A percentile compares a stretch with the other conserved stretches of the same genome.
Evolutionary conservation across 768 basidiomycete species (phyloP).

Genomic region (Lactifluus volemus): DNA sequence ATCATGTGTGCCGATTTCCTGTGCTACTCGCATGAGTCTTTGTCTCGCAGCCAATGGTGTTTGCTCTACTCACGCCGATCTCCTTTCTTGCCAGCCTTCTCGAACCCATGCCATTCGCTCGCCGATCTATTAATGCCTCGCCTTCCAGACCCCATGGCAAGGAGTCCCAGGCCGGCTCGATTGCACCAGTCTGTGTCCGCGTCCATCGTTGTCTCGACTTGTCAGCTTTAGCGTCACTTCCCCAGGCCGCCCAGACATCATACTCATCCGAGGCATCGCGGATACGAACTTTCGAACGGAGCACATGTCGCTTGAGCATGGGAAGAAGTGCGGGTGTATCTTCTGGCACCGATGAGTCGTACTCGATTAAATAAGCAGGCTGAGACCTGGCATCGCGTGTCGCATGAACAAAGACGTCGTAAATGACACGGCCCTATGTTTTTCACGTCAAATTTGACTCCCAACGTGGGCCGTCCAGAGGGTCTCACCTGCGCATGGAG

Average conservation of each 20-base stretch:
- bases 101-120: conserved; percentile 72
- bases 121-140: conserved; percentile 48
- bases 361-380: conserved; percentile 59
- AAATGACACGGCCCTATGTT: conserved; percentile 74
- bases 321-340: conserved; percentile 52
- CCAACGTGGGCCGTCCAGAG: conserved; percentile 5
- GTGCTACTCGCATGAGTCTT: conserved; percentile 31
- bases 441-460: conserved; percentile 9
- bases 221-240: conserved; percentile 33
- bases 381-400: conserved; percentile 35
- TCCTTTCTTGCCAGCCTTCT: conserved; percentile 64
- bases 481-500: conserved; percentile 66
- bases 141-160: conserved; percentile 58
- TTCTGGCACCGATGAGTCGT: conserved; percentile 40
- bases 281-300: conserved; percentile 84
- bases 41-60: not conserved
- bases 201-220: conserved; percentile 38
- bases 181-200: conserved; percentile 59
- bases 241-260: conserved; percentile 81
- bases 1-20: conserved; percentile 50
- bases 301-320: conserved; percentile 75
- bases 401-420: conserved; percentile 83
- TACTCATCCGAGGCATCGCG: conserved; percentile 69
- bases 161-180: conserved; percentile 66
- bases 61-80: conserved; percentile 54